Conservation (phyloP, 371 early-diverging fungal genomes). For the Entomophthora muscae region DNA sequence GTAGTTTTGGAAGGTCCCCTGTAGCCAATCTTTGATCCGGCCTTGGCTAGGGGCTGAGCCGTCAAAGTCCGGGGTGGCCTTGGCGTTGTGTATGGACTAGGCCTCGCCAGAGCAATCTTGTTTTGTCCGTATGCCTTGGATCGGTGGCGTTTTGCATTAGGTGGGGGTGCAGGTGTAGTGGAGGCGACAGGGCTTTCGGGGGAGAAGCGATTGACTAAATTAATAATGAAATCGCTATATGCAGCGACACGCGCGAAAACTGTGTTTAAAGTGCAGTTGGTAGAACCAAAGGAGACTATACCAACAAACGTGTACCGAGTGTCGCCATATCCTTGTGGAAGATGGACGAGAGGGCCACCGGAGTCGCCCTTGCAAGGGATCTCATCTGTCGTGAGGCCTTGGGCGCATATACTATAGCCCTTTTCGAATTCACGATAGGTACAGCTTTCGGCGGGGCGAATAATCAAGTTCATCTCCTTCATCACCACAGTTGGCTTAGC, state of each 20-base stretch:
- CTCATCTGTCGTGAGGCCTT: neutral
- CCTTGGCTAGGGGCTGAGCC: neutral
- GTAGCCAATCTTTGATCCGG: neutral
- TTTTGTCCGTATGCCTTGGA: neutral
- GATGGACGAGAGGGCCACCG: neutral
- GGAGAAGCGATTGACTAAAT: neutral
- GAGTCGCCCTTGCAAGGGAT: slow-evolving; percentile 2
- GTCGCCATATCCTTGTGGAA: neutral
- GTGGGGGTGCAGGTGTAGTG: neutral
- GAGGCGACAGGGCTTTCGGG: neutral
- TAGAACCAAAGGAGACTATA: neutral
- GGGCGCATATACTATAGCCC: neutral
- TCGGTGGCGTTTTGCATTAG: neutral
- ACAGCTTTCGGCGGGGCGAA: neutral
- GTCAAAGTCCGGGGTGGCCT: neutral
- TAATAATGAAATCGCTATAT: neutral
- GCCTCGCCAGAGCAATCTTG: neutral
- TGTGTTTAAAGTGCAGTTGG: neutral
- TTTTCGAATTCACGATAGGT: neutral
- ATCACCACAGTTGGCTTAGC: neutral
- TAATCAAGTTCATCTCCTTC: neutral
- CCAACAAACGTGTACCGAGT: neutral
- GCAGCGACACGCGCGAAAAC: neutral
- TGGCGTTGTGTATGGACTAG: neutral
- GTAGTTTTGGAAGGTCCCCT: neutral